Conservation (phyloP, 2,329 filamentous ascomycete genomes). For the Botrytis fragariae region DNA sequence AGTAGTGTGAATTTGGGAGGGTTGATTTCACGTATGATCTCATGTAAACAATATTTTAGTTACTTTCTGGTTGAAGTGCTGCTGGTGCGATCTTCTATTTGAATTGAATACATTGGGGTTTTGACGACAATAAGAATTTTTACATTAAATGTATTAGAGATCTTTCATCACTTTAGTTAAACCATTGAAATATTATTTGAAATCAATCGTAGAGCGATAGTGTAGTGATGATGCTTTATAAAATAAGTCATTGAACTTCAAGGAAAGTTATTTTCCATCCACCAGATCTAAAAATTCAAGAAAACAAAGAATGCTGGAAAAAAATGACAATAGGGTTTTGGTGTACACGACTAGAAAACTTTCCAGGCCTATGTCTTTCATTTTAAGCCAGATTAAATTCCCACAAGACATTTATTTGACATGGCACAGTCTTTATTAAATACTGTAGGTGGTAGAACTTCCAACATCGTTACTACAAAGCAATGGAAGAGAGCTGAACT, state of each 20-base stretch:
- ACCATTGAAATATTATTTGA: neutral
- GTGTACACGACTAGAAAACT: too few species aligned
- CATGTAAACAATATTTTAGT: neutral
- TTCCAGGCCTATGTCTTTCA: too few species aligned
- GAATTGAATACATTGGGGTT: neutral
- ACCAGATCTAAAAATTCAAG: neutral
- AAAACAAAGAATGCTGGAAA: neutral
- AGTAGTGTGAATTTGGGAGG: neutral
- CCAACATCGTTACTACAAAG: too few species aligned
- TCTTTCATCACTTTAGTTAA: neutral
- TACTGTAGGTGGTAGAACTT: too few species aligned
- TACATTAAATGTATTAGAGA: neutral
- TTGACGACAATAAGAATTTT: neutral
- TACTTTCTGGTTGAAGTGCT: neutral
- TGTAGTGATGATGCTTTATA: neutral
- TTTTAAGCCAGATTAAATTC: too few species aligned
- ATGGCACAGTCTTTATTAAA: too few species aligned
- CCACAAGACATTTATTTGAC: too few species aligned
- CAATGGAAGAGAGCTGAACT: too few species aligned
- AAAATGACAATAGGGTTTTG: too few species aligned
- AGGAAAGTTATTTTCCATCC: neutral
- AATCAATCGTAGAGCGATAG: neutral
- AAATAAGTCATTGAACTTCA: neutral
- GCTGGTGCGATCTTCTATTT: neutral
- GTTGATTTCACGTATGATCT: neutral